These are phyloP conservation scores for Yarrowia galli DNA, from an alignment of 1,139 yeast genomes.

Conservation along the genomic window DNA sequence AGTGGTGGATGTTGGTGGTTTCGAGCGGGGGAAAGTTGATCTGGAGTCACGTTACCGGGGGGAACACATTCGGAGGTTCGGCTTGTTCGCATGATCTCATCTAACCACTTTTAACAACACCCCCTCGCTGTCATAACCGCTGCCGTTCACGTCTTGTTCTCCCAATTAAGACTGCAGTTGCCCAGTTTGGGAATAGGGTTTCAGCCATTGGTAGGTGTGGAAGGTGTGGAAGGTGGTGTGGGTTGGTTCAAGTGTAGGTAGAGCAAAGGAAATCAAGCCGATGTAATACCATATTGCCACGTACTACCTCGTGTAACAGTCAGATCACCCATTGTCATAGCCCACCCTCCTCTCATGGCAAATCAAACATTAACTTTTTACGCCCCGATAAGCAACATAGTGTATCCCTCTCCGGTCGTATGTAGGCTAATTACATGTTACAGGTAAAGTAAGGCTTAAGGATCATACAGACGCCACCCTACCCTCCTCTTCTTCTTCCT, in stretches of 20 bases:
- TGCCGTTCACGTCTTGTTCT: not conserved
- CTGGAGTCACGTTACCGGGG: not conserved
- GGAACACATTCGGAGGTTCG: too few species aligned
- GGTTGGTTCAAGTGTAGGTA: too few species aligned
- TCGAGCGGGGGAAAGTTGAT: not conserved
- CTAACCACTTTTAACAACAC: too few species aligned
- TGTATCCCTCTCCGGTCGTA: too few species aligned
- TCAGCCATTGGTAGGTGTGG: constrained; percentile 5
- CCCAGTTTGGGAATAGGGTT: constrained; percentile 27
- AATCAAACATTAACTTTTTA: constrained; percentile 6
- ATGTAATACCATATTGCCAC: too few species aligned
- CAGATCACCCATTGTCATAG: not conserved
- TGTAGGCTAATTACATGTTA: not conserved
- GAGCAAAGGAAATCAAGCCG: not conserved
- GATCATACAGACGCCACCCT: constrained; percentile 1
- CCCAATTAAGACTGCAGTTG: constrained; percentile 32
- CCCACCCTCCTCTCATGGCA: not conserved
- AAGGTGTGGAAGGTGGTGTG: too few species aligned
- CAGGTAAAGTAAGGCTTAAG: not conserved
- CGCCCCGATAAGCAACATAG: constrained; percentile 31
- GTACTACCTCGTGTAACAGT: too few species aligned
- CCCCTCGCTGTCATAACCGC: not conserved
- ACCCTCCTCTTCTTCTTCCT: not conserved
- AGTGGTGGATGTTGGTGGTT: not conserved
- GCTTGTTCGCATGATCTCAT: too few species aligned